Conservation (phyloP, 371 early-diverging fungal species). For the Mortierella sp. region DNA sequence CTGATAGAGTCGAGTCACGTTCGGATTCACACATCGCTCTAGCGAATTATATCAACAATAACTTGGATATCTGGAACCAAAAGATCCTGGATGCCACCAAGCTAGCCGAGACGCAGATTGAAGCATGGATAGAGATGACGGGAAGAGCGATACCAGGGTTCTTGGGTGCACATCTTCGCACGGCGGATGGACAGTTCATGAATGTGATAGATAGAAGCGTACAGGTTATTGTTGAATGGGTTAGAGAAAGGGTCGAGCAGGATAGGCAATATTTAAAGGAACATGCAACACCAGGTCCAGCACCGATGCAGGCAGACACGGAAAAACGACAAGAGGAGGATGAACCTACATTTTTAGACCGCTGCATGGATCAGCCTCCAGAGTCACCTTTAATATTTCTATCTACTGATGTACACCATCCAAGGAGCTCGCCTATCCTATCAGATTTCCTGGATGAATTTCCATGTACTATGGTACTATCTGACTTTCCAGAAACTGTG, state of each 20-base stretch:
- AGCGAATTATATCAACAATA: constrained; percentile 51
- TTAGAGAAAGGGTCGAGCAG: constrained; percentile 17
- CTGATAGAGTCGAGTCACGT: constrained; percentile 65
- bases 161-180: constrained; percentile 67
- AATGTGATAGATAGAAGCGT: constrained; percentile 52
- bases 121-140: constrained; percentile 22
- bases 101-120: constrained; percentile 57
- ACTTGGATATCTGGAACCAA: constrained; percentile 65
- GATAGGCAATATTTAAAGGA: constrained; percentile 9
- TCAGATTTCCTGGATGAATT: constrained; percentile 59
- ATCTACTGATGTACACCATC: constrained; percentile 69
- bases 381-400: constrained; percentile 62
- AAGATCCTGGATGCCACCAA: constrained; percentile 58
- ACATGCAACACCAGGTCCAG: background rate
- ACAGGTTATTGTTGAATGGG: constrained; percentile 23
- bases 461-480: constrained; percentile 66
- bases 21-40: constrained; percentile 57
- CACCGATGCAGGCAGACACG: background rate
- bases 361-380: constrained; percentile 25
- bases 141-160: constrained; percentile 53
- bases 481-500: constrained; percentile 61
- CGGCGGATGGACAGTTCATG: constrained; percentile 66
- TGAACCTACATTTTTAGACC: constrained; percentile 26
- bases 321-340: background rate
- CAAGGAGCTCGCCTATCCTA: constrained; percentile 56